phyloP scores from a whole-genome alignment of 257 asterid species.

The Scutellaria barbata region DNA sequence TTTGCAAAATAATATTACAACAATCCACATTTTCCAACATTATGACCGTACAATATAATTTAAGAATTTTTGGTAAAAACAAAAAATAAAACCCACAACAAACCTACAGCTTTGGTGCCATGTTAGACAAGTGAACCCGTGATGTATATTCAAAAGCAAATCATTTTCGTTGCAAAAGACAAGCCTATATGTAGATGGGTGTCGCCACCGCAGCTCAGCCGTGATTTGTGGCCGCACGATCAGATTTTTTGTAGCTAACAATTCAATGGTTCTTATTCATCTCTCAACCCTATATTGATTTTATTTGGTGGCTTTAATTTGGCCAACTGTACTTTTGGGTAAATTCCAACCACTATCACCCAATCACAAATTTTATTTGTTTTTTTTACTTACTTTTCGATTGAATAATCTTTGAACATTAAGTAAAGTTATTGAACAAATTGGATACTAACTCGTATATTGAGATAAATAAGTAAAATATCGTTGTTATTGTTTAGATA shows the following conservation, averaged over 20 bases:
- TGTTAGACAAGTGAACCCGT: background rate
- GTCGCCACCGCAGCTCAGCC: conserved; percentile 22
- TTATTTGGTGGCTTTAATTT: background rate
- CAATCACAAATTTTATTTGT: background rate
- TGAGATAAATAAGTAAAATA: no score
- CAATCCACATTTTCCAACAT: no score
- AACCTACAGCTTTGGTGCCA: no score
- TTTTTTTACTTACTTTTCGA: no score
- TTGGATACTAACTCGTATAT: no score
- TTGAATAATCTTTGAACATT: no score
- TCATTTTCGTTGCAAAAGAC: background rate
- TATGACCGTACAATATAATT: no score
- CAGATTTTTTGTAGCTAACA: background rate
- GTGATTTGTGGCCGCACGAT: conserved; percentile 8
- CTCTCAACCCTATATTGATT: background rate
- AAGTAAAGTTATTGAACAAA: no score
- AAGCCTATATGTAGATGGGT: conserved; percentile 7
- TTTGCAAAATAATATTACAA: no score
- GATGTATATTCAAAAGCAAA: background rate
- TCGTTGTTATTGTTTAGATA: no score
- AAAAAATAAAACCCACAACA: no score
- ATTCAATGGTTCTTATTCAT: background rate
- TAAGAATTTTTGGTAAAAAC: no score
- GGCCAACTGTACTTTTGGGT: background rate
- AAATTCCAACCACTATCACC: background rate